Evolutionary conservation across 192 early-diverging fungal genomes (phyloP).

Genomic region (Backusella sp.): DNA sequence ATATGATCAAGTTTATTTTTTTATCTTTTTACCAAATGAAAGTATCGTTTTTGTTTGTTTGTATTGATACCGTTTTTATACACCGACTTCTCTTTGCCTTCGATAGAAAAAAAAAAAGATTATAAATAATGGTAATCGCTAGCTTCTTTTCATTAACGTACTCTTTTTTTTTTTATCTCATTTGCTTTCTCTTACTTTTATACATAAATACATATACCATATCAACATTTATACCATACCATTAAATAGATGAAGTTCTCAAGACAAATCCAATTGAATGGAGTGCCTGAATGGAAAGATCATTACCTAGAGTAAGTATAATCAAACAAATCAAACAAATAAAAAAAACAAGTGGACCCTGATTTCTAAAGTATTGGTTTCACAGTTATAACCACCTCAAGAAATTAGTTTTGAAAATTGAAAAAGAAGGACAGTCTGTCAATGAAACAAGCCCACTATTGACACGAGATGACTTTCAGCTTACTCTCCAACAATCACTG

Average conservation of each 20-base stretch:
- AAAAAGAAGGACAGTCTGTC: slow-evolving; percentile 48
- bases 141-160: not conserved
- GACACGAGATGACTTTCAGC: slow-evolving; percentile 27
- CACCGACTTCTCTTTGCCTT: not conserved
- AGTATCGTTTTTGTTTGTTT: not conserved
- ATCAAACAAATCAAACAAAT: not conserved
- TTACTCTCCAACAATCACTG: slow-evolving; percentile 78
- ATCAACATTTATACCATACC: not conserved
- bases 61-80: not conserved
- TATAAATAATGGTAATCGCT: not conserved
- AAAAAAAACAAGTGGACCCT: not conserved
- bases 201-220: not conserved
- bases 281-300: slow-evolving; percentile 69
- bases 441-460: slow-evolving; percentile 48
- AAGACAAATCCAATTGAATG: slow-evolving; percentile 78
- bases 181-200: not conserved
- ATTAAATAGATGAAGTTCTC: slow-evolving; percentile 71
- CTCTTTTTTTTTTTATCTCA: not conserved
- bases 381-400: slow-evolving; percentile 71
- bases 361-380: not conserved
- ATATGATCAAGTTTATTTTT: not conserved
- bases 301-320: slow-evolving; percentile 54
- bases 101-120: not conserved
- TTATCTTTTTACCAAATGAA: not conserved
- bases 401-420: slow-evolving; percentile 72